These are phyloP conservation scores for Polytrichum commune DNA, from an alignment of 225 moss, liverwort and hornwort genomes.

Conservation along the genomic window DNA sequence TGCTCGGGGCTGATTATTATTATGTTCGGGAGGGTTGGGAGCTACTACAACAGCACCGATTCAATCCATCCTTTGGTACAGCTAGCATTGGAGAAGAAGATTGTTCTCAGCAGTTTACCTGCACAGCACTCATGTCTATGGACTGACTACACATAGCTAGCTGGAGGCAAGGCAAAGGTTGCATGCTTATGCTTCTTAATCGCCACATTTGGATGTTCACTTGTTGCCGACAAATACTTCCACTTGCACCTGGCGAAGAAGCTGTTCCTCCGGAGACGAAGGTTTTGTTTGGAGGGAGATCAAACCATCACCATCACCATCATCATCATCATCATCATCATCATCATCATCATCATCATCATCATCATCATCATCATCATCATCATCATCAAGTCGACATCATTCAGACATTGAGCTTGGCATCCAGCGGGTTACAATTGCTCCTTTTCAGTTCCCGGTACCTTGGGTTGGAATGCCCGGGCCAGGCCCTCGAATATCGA, in stretches of 20 bases:
- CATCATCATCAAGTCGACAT: background rate
- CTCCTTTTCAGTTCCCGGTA: conserved; percentile 62
- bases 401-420: conserved; percentile 4
- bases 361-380: conserved; percentile 9
- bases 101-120: too few species aligned
- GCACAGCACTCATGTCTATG: too few species aligned
- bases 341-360: conserved; percentile 4
- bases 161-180: too few species aligned
- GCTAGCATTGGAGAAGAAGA: too few species aligned
- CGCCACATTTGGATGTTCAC: background rate
- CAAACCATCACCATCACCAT: conserved; percentile 1
- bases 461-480: conserved; percentile 85
- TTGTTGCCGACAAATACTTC: background rate
- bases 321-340: too few species aligned
- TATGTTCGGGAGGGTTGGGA: too few species aligned
- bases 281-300: background rate
- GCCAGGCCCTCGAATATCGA: conserved; percentile 71
- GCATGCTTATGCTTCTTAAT: too few species aligned
- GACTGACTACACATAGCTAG: too few species aligned
- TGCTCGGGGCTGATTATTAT: too few species aligned
- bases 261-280: background rate
- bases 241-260: background rate
- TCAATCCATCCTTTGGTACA: too few species aligned
- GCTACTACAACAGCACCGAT: too few species aligned
- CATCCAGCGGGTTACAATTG: conserved; percentile 44